phyloP scores from a whole-genome alignment of 345 rosid species.

The Draba incana region DNA sequence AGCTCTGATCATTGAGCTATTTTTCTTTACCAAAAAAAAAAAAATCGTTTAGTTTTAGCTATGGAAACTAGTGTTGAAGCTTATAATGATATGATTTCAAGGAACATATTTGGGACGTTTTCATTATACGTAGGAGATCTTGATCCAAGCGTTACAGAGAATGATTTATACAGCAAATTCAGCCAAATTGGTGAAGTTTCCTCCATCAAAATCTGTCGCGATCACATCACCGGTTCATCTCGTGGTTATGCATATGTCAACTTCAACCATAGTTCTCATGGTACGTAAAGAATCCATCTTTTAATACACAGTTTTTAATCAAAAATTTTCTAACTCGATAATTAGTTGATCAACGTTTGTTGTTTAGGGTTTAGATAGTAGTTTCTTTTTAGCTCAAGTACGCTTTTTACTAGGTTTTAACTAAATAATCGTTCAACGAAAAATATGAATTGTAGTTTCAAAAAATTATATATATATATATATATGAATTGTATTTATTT shows the following conservation, averaged over 20 bases:
- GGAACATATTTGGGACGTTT: constrained; percentile 6
- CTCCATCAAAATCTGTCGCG: constrained; percentile 56
- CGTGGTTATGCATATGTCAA: constrained; percentile 63
- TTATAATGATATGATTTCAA: neutral
- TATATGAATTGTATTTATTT: too few species aligned
- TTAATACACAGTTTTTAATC: too few species aligned
- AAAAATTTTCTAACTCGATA: too few species aligned
- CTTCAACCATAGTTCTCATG: constrained; percentile 49
- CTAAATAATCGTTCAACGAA: too few species aligned
- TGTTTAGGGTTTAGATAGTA: neutral
- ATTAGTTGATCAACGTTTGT: neutral
- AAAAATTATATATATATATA: too few species aligned
- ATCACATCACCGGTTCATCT: constrained; percentile 43
- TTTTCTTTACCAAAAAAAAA: too few species aligned
- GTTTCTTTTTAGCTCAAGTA: too few species aligned
- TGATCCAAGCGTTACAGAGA: constrained; percentile 48
- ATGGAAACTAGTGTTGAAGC: neutral
- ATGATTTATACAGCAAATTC: constrained; percentile 51
- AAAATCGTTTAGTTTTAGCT: too few species aligned
- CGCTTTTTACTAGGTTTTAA: too few species aligned
- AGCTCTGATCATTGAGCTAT: too few species aligned
- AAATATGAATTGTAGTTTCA: too few species aligned
- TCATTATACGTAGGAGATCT: constrained; percentile 62
- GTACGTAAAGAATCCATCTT: constrained; percentile 15
- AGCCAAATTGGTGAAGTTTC: constrained; percentile 46